Evolutionary conservation across 2,329 filamentous ascomycete species (phyloP), one percentile per base, ranked within the genome.

Genomic region (Colletotrichum sansevieriae): DNA sequence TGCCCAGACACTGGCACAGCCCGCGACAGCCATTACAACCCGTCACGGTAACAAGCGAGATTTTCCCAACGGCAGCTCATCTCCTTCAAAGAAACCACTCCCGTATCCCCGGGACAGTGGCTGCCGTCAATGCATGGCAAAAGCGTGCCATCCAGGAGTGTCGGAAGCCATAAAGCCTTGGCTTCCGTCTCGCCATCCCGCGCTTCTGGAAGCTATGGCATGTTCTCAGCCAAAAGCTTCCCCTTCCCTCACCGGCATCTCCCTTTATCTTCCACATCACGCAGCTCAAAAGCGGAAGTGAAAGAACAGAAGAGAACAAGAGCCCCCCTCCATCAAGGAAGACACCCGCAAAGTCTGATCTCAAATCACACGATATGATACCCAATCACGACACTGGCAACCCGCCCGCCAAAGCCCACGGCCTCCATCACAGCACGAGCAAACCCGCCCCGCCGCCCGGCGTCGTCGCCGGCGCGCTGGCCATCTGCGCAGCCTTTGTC

Each of bases 391-490:
- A 20, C 35, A 44, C 41, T 44, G n/a, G 37, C 18, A n/a, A 47
- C 10, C 52, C 35, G 9, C 52, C 41, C 15, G 13, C 12, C 43
- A 33, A 7, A 22, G 4, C 18, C 51, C 8, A 64, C 41, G 20
- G 33, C 29, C 29, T 3, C 59, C 10, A 10, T 35, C 9, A 11
- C 60, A 11, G 37, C n/a, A 37, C 0, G 41, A 43, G n/a, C 51
- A 46, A 47, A 12, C 39, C 52, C 41, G 52, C 29, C n/a, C 54
- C 58, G n/a, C 52, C 64, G 3, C 41, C 49, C 29, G 59, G 51
- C 41, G 51, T 49, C 35, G 55, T 67, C 44, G 64, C 64, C 35
- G 39, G 22, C 10, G 39, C 64, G 18, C 46, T 63, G 12, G 51
- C 49, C 29, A 46, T 49, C 18, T 57, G 60, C 6, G 25, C 54